Percentiles rank a stretch among this genome's conserved stretches.
Conservation (phyloP, 345 rosid genomes). For the Eucalyptus albens region DNA sequence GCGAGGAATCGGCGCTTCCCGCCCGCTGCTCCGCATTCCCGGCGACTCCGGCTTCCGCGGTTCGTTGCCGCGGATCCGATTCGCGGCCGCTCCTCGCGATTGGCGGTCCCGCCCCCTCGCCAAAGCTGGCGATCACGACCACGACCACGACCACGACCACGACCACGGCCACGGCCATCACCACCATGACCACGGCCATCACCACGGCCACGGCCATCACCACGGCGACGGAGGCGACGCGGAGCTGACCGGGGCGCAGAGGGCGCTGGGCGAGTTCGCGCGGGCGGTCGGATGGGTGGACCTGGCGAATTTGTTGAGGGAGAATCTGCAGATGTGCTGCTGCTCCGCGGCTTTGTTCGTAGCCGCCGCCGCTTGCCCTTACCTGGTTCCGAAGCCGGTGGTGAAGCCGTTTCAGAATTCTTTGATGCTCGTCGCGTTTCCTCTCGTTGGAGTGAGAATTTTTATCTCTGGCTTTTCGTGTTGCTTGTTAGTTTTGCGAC, state of each 20-base stretch:
- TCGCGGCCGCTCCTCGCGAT: background rate
- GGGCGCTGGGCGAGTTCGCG: constrained; percentile 43
- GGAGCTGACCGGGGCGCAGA: constrained; percentile 39
- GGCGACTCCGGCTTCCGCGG: background rate
- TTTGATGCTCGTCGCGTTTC: constrained; percentile 58
- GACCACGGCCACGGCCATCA: constrained; percentile 5
- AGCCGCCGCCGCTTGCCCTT: constrained; percentile 72
- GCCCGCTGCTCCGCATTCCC: background rate
- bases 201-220: background rate
- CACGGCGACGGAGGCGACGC: constrained; percentile 11
- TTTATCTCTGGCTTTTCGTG: background rate
- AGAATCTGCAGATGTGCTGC: constrained; percentile 76
- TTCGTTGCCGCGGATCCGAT: background rate
- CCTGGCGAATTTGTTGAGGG: constrained; percentile 69
- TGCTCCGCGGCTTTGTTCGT: constrained; percentile 65
- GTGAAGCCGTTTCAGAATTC: constrained; percentile 59
- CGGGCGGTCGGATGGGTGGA: constrained; percentile 60
- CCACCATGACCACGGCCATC: constrained; percentile 1
- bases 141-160: background rate
- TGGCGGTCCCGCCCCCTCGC: constrained; percentile 1
- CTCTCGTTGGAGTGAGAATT: constrained; percentile 74
- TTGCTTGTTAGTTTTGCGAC: background rate
- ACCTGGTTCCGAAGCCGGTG: constrained; percentile 41
- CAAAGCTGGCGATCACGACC: background rate
- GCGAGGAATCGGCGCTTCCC: background rate